A percentile compares a stretch with the other conserved stretches of the same genome.
Evolutionary conservation across 73 alveolate species (phyloP).

Genomic region (Tetrahymena malaccensis): DNA sequence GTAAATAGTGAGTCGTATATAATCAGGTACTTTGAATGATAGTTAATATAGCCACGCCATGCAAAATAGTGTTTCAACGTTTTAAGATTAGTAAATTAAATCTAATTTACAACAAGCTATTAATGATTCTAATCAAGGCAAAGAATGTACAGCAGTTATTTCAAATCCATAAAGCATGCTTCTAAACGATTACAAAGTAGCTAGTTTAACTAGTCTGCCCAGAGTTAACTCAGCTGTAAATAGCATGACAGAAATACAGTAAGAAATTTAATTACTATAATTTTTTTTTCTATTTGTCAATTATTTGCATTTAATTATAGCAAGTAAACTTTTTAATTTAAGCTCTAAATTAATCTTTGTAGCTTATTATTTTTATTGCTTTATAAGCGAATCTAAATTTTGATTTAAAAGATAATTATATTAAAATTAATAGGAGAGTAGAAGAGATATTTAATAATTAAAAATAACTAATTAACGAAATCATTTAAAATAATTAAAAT

Average conservation of each 20-base stretch:
- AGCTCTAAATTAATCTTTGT: background rate
- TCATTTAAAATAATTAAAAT: no score
- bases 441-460: background rate
- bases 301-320: no score
- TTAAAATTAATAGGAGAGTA: background rate
- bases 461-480: background rate
- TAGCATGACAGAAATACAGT: background rate
- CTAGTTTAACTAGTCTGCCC: background rate
- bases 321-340: no score
- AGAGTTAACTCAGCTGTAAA: background rate
- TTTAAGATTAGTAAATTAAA: background rate
- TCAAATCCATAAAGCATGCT: background rate
- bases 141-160: background rate
- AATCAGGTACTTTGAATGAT: background rate
- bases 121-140: background rate
- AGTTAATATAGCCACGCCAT: background rate
- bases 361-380: no score
- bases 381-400: no score
- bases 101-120: background rate
- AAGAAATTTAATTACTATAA: background rate
- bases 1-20: background rate
- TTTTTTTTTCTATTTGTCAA: no score
- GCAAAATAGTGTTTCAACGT: background rate
- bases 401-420: no score
- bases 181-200: background rate